Evolutionary conservation across 768 basidiomycete species (phyloP).

Genomic region (Mycena belliarum): DNA sequence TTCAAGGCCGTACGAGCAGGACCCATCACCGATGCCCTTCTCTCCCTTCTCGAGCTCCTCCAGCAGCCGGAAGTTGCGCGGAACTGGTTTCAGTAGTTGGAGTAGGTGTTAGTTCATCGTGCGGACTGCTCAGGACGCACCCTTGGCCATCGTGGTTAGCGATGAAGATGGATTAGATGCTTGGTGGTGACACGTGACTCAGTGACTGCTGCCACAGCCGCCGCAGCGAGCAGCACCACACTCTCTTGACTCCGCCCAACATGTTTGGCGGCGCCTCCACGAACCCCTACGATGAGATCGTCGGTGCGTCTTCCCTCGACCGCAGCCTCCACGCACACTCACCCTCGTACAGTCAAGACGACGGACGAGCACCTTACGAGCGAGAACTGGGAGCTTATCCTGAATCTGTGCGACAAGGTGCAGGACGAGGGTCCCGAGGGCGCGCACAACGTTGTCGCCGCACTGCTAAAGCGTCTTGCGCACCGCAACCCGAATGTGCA

Average conservation of each 20-base stretch:
- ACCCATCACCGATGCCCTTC: constrained; percentile 98
- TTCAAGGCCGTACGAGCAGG: constrained; percentile 95
- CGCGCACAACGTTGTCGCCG: constrained; percentile 81
- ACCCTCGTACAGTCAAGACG: constrained; percentile 66
- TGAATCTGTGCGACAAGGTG: constrained; percentile 97
- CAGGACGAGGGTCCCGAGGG: constrained; percentile 87
- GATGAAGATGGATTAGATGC: constrained; percentile 14
- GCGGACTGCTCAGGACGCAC: constrained; percentile 31
- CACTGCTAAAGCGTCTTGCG: constrained; percentile 85
- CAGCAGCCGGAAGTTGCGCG: constrained; percentile 92
- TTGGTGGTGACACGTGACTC: too few relatives aligned
- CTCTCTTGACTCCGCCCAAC: constrained; percentile 3
- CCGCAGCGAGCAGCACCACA: neutral
- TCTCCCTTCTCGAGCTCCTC: constrained; percentile 99
- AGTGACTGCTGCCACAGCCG: constrained; percentile 1
- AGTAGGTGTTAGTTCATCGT: too few relatives aligned
- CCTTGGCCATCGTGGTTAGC: constrained; percentile 45
- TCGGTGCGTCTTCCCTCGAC: constrained; percentile 58
- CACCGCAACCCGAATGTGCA: constrained; percentile 98
- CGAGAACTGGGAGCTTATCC: constrained; percentile 94
- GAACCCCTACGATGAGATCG: constrained; percentile 89
- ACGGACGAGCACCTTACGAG: constrained; percentile 96
- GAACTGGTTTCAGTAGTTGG: too few relatives aligned
- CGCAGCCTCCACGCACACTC: neutral
- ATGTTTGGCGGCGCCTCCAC: constrained; percentile 74